Percentiles rank a stretch among this genome's conserved stretches.
phyloP scores from a whole-genome alignment of 495 filamentous ascomycete species.

The Penicillium herquei region DNA sequence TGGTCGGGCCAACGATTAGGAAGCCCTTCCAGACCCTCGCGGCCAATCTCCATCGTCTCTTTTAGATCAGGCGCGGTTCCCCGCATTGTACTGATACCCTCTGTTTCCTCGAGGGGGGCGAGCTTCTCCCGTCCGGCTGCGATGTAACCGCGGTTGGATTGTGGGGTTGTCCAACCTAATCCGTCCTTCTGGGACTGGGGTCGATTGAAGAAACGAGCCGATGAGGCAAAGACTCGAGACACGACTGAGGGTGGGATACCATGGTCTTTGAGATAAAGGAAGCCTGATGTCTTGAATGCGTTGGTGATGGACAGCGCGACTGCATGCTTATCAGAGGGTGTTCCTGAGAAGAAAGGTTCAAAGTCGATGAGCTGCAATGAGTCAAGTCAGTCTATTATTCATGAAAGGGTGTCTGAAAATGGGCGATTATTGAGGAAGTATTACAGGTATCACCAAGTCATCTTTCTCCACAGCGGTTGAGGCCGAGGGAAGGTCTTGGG shows the following conservation, averaged over 20 bases:
- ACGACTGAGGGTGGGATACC: constrained; percentile 61
- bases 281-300: constrained; percentile 84
- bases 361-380: constrained; percentile 80
- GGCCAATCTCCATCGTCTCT: constrained; percentile 81
- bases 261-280: constrained; percentile 85
- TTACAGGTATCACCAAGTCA: constrained; percentile 68
- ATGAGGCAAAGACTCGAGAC: constrained; percentile 63
- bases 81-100: constrained; percentile 59
- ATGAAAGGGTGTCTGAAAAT: neutral
- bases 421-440: constrained; percentile 9
- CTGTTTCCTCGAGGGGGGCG: constrained; percentile 53
- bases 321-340: constrained; percentile 56
- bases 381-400: constrained; percentile 2
- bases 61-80: constrained; percentile 71
- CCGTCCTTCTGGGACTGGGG: constrained; percentile 67
- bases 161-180: constrained; percentile 67
- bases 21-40: constrained; percentile 61
- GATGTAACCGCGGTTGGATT: constrained; percentile 78
- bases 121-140: constrained; percentile 77
- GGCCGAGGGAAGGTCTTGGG: constrained; percentile 19
- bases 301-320: constrained; percentile 70
- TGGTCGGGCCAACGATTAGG: constrained; percentile 82
- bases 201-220: constrained; percentile 74
- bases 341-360: constrained; percentile 66
- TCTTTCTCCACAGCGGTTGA: constrained; percentile 62